Evolutionary conservation across 2,329 filamentous ascomycete genomes (phyloP).

Genomic region (Cercospora janseana): DNA sequence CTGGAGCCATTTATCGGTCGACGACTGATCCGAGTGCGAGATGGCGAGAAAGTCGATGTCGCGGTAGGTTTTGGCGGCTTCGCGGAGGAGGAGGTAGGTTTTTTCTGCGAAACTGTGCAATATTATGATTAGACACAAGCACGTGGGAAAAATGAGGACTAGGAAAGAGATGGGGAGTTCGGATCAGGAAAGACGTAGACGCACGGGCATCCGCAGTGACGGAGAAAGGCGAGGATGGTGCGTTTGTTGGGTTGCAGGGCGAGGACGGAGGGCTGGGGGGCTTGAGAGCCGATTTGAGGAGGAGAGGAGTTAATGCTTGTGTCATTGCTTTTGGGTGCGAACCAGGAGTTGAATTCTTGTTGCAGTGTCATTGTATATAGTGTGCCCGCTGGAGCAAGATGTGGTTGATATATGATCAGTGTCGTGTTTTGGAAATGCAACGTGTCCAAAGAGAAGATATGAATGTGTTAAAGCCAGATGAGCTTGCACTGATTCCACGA

Average conservation of each 20-base stretch:
- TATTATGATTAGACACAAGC: not conserved
- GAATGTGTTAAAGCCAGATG: too few relatives aligned
- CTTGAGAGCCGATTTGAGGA: constrained; percentile 55
- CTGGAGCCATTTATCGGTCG: constrained; percentile 59
- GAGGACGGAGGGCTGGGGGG: constrained; percentile 56
- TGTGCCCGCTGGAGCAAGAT: too few relatives aligned
- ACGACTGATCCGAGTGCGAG: constrained; percentile 56
- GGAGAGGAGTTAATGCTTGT: constrained; percentile 18
- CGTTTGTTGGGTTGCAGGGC: constrained; percentile 55
- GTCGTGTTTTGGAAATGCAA: not conserved
- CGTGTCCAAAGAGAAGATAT: too few relatives aligned
- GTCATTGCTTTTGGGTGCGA: constrained; percentile 35
- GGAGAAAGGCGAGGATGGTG: constrained; percentile 64
- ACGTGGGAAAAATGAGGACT: not conserved
- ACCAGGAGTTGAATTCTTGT: constrained; percentile 45
- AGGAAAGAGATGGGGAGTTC: too few relatives aligned
- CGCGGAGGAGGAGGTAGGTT: constrained; percentile 52
- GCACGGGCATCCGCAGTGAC: constrained; percentile 68
- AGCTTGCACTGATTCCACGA: not conserved
- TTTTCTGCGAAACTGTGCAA: constrained; percentile 50
- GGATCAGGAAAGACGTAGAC: too few relatives aligned
- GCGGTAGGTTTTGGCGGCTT: constrained; percentile 52
- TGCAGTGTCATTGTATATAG: constrained; percentile 28
- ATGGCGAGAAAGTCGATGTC: constrained; percentile 60
- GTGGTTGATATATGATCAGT: not conserved